A percentile compares a stretch with the other conserved stretches of the same genome.
These are phyloP conservation scores for Parasarocladium wereldwijsianum DNA, from an alignment of 2,329 filamentous ascomycete genomes.

Conservation along the genomic window DNA sequence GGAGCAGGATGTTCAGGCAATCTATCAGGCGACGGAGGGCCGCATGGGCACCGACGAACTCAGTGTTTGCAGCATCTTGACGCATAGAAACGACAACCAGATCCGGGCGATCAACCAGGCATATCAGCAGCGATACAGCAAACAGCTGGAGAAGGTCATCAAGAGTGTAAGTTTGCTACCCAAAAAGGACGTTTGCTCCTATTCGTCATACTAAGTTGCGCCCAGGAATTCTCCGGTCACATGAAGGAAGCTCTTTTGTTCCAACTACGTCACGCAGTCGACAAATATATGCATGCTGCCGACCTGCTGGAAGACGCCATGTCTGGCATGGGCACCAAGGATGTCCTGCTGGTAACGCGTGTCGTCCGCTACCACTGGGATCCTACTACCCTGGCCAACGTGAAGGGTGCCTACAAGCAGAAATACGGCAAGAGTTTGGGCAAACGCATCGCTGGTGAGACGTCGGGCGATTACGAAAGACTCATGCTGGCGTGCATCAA, in stretches of 20 bases:
- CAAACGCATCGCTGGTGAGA: constrained; percentile 64
- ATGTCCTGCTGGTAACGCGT: constrained; percentile 62
- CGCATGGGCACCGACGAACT: constrained; percentile 60
- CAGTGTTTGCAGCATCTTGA: constrained; percentile 65
- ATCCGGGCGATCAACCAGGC: constrained; percentile 65
- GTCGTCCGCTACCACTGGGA: constrained; percentile 79
- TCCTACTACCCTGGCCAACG: constrained; percentile 53
- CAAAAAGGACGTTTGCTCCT: neutral
- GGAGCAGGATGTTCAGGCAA: constrained; percentile 58
- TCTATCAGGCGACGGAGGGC: constrained; percentile 67
- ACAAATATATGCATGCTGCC: constrained; percentile 77
- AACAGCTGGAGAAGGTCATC: constrained; percentile 57
- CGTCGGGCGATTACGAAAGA: constrained; percentile 67
- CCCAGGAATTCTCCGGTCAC: constrained; percentile 70
- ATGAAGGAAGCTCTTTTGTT: constrained; percentile 75
- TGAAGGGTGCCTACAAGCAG: constrained; percentile 64
- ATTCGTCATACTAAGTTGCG: neutral
- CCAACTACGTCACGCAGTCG: constrained; percentile 62
- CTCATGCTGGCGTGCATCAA: constrained; percentile 58
- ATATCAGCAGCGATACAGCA: constrained; percentile 60
- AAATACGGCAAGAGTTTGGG: constrained; percentile 54
- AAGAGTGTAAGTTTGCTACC: constrained; percentile 36
- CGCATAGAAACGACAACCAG: constrained; percentile 63
- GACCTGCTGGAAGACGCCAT: constrained; percentile 72
- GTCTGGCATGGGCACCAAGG: constrained; percentile 77